Base-by-base conservation (phyloP, 805 yeast genomes). In the Isabelozyma pseudorhagii region DNA sequence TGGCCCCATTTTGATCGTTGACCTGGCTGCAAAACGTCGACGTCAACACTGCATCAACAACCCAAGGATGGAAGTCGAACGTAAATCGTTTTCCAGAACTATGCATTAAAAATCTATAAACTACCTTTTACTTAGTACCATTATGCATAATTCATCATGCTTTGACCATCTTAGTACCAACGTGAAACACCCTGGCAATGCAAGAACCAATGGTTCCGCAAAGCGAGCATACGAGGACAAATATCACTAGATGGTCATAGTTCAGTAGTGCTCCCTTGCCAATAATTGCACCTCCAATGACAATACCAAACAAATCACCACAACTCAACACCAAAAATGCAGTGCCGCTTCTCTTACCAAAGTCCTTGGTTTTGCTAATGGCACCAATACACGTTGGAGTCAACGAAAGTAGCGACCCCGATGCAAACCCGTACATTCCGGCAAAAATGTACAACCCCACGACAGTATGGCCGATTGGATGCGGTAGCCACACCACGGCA, bases 301-400 rank as follows among this genome's bases (percentile, higher is more conserved):
- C 67, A 14, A 64, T 51, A 4, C 66, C 67, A n/a, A 63, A 49
- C 46, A 64, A 61, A 46, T 64, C 66, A 10, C 69, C 69, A 45
- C 61, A 54, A 46, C 65, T 59, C 38, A 62, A 52, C 4, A 59
- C 59, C 49, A 62, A 62, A 47, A 56, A 62, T 7, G 63, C 66
- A 1, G 70, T 66, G 10, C 69, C 70, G 11, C 58, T 56, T 25
- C 60, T 52, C 40, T 53, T 54, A 14, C 68, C 66, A 46, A 66
- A 57, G 28, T 64, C 67, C 39, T 56, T 55, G 7, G 66, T 61
- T 41, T 55, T 50, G 48, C 63, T 50, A 42, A 64, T 62, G 44
- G 54, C 64, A n/a, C 66, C 65, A 10, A 63, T 61, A 47, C 61
- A 61, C 14, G 63, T 58, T 10, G 66, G 68, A 8, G 61, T 46